Conservation (phyloP, 2,329 filamentous ascomycete genomes). For the Penicillium brevicompactum region DNA sequence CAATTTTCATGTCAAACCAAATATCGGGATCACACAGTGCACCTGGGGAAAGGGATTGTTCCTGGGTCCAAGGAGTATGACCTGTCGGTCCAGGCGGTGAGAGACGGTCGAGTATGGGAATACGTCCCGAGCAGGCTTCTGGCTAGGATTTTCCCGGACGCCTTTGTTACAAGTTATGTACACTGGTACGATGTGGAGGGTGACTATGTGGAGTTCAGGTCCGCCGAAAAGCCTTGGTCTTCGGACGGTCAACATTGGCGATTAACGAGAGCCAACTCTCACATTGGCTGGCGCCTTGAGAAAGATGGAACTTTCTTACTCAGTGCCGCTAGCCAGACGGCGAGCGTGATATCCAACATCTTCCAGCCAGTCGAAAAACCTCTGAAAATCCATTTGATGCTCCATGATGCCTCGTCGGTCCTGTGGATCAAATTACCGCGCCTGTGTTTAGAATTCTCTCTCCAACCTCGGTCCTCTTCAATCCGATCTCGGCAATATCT, state of each 20-base stretch:
- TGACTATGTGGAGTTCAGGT: conserved; percentile 35
- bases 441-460: conserved; percentile 51
- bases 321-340: neutral
- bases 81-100: neutral
- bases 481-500: conserved; percentile 54
- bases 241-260: conserved; percentile 29
- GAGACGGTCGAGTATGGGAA: conserved; percentile 24
- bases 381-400: conserved; percentile 37
- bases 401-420: conserved; percentile 8
- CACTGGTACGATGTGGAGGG: conserved; percentile 51
- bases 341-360: neutral
- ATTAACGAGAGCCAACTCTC: conserved; percentile 33
- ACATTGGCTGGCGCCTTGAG: conserved; percentile 34
- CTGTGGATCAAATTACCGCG: conserved; percentile 52
- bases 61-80: conserved; percentile 2
- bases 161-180: conserved; percentile 43
- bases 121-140: conserved; percentile 35
- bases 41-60: conserved; percentile 15
- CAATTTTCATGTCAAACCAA: conserved; percentile 23
- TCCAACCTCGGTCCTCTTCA: conserved; percentile 25
- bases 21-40: conserved; percentile 22
- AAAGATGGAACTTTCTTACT: neutral
- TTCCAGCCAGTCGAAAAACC: conserved; percentile 42
- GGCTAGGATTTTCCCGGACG: conserved; percentile 28
- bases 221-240: conserved; percentile 30